These are phyloP conservation scores for Ricinus communis DNA, from an alignment of 345 rosid genomes.

Conservation along the genomic window DNA sequence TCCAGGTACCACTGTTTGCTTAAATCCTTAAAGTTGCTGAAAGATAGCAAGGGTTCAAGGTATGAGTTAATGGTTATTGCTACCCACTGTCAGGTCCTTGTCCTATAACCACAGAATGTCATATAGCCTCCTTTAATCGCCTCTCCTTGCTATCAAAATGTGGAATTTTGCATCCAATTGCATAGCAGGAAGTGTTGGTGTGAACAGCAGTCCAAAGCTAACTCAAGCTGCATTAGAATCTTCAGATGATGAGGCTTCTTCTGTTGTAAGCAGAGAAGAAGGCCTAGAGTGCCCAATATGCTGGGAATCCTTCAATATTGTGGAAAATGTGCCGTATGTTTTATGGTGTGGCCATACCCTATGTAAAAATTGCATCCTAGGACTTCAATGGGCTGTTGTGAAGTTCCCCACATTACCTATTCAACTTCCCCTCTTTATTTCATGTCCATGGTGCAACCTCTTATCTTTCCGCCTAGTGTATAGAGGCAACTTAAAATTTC, in stretches of 20 bases:
- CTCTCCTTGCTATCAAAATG: slow-evolving; percentile 14
- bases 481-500: slow-evolving; percentile 72
- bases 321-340: slow-evolving; percentile 91
- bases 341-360: slow-evolving; percentile 97
- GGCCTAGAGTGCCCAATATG: slow-evolving; percentile 91
- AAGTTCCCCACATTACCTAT: slow-evolving; percentile 79
- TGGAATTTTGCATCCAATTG: slow-evolving; percentile 33
- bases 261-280: slow-evolving; percentile 54
- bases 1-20: neutral
- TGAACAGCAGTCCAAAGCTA: slow-evolving; percentile 32
- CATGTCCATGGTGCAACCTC: slow-evolving; percentile 96
- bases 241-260: slow-evolving; percentile 74
- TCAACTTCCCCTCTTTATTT: slow-evolving; percentile 90
- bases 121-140: slow-evolving; percentile 2
- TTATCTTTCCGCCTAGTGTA: slow-evolving; percentile 81
- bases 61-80: neutral
- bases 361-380: slow-evolving; percentile 85
- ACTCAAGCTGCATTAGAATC: slow-evolving; percentile 51
- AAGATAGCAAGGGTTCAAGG: neutral
- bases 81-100: slow-evolving; percentile 1
- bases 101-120: slow-evolving; percentile 3
- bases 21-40: no score
- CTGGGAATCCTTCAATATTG: slow-evolving; percentile 89
- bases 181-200: slow-evolving; percentile 21
- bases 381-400: slow-evolving; percentile 84